Base-by-base conservation (phyloP, 306 rosid species). In the Medicago lupulina region DNA sequence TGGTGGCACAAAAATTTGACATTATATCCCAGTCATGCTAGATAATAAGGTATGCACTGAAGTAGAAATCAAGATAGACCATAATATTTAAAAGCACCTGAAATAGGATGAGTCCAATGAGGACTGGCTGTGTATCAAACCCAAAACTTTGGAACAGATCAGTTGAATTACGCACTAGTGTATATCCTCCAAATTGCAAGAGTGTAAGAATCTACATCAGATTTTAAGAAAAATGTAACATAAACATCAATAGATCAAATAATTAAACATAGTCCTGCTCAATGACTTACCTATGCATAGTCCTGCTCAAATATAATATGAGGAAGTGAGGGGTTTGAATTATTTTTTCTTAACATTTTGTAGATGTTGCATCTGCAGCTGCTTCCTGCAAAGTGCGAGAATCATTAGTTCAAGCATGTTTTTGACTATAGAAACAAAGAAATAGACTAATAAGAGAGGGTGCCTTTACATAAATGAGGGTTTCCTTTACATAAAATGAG, bases 131-230 rank as follows among this genome's bases (percentile, higher is more conserved):
- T 34, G 97, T 85, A 62, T 95, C 96, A 75, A 95, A 95, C 76
- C 98, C 98, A 64, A 95, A 94, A 87, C 97, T 90, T 71, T 64
- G 88, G 80, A 86, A 95, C 71, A 95, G 84, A 82, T 93, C 89
- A 23, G 79, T 86, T 44, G 97, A 92, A 87, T 95, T 95, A 78
- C 99, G 86, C 83, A 95, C 99, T 36, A 92, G 88, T 18, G 99
- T 89, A 82, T 90, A 95, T 51, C 99, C 99, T 59, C 99, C 99
- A 84, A 95, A 95, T 89, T 95, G 99, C 88, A 92, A 59, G 76
- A 95, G 73, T 69, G 97, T 90, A 68, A 92, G 99, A 86, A 95
- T 85, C 99, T 95, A 85, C 79, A 75, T 41, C 23, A 54, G 54
- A 34, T 39, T 23, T 76, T 25, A 76, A 61, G 63, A 84, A 78